These are phyloP conservation scores for Coemansia sp. DNA, from an alignment of 192 early-diverging fungal genomes.

Conservation along the genomic window DNA sequence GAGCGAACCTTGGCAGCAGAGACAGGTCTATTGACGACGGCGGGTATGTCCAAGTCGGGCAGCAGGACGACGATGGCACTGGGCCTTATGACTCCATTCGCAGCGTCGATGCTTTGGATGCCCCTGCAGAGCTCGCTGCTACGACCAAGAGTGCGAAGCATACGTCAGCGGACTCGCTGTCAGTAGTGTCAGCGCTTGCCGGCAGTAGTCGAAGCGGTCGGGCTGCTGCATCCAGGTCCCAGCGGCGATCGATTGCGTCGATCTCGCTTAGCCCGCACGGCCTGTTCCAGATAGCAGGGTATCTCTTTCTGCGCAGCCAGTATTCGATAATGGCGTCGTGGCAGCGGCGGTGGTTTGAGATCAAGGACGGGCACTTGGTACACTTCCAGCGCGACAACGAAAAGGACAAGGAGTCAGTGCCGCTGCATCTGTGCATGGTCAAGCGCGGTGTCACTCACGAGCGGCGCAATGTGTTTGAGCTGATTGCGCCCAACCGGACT, in stretches of 20 bases:
- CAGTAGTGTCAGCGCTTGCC: not conserved
- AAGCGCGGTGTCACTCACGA: conserved; percentile 66
- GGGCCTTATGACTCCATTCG: conserved; percentile 14
- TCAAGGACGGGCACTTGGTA: conserved; percentile 64
- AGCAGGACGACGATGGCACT: conserved; percentile 34
- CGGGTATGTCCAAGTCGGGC: conserved; percentile 49
- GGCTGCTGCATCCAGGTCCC: not conserved
- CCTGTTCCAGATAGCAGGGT: conserved; percentile 69
- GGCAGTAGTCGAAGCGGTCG: conserved; percentile 3
- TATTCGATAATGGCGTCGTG: conserved; percentile 78
- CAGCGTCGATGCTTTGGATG: conserved; percentile 25
- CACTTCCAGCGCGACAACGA: conserved; percentile 64
- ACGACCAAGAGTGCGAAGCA: conserved; percentile 13
- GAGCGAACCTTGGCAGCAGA: not conserved
- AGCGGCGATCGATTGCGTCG: conserved; percentile 42
- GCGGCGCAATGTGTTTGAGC: conserved; percentile 78
- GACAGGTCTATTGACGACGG: conserved; percentile 16
- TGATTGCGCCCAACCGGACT: conserved; percentile 80
- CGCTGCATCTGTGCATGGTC: conserved; percentile 78
- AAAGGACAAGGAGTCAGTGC: conserved; percentile 62
- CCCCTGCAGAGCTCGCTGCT: conserved; percentile 16
- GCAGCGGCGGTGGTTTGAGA: conserved; percentile 79
- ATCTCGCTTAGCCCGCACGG: conserved; percentile 49
- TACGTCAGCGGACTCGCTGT: not conserved
- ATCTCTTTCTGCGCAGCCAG: conserved; percentile 78